Evolutionary conservation across 169 alveolate species (phyloP).

Genomic region (Babesia caballi): DNA sequence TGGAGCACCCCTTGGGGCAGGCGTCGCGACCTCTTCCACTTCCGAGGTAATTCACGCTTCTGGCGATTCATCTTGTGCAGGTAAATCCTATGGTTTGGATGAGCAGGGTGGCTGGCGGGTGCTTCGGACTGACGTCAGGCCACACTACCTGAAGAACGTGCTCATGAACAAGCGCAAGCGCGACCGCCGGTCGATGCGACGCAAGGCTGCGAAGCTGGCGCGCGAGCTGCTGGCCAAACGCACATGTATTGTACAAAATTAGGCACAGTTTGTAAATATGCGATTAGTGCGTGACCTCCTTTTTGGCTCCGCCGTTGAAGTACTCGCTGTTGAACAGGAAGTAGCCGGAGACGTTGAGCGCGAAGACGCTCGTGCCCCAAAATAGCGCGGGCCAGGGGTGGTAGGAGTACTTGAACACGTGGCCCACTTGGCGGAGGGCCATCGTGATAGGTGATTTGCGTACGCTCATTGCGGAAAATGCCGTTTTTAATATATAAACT

Average conservation of each 20-base stretch:
- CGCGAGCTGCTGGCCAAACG: background rate
- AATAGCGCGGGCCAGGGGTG: slow-evolving; percentile 52
- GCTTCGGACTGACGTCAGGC: slow-evolving; percentile 18
- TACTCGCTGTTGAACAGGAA: slow-evolving; percentile 33
- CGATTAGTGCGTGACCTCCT: background rate
- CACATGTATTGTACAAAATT: slow-evolving; percentile 3
- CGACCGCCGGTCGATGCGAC: slow-evolving; percentile 12
- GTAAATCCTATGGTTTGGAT: slow-evolving; percentile 47
- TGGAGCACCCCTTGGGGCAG: slow-evolving; percentile 62
- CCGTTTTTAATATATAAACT: too few relatives aligned
- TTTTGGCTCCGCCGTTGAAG: background rate
- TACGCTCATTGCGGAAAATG: slow-evolving; percentile 5
- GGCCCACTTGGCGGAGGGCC: slow-evolving; percentile 10
- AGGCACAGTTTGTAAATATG: background rate
- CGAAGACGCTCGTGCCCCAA: slow-evolving; percentile 43
- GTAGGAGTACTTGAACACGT: slow-evolving; percentile 11
- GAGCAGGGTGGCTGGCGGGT: slow-evolving; percentile 38
- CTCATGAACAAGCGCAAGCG: slow-evolving; percentile 54
- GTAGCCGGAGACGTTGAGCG: slow-evolving; percentile 62
- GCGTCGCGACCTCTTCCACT: slow-evolving; percentile 48
- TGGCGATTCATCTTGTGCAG: background rate
- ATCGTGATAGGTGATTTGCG: slow-evolving; percentile 38
- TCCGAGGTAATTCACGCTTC: slow-evolving; percentile 24
- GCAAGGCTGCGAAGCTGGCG: slow-evolving; percentile 35
- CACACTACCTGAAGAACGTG: slow-evolving; percentile 58